Evolutionary conservation across 768 basidiomycete genomes (phyloP).

Genomic region (Nevesoporus exiguus): DNA sequence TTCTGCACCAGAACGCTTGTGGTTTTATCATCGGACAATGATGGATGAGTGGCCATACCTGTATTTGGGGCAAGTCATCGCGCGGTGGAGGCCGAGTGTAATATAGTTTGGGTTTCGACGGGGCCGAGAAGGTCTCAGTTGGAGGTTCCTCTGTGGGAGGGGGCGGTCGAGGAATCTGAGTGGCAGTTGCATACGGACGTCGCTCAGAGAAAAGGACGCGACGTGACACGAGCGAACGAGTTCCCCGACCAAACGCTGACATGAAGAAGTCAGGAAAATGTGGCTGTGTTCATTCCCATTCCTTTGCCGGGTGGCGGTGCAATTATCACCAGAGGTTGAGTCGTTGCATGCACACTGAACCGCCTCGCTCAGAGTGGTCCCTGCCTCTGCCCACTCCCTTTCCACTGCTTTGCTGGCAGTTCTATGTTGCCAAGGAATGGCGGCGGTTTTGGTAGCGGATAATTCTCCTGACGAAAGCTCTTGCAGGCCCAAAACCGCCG

Average conservation of each 20-base stretch:
- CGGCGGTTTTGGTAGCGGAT: too few relatives aligned
- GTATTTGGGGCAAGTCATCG: conserved; percentile 41
- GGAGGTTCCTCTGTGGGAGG: conserved; percentile 30
- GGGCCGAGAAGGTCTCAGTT: conserved; percentile 40
- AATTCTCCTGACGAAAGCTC: too few relatives aligned
- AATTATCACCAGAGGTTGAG: too few relatives aligned
- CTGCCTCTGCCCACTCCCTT: too few relatives aligned
- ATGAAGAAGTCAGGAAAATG: conserved; percentile 5
- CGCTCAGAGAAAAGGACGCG: conserved; percentile 9
- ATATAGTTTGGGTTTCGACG: conserved; percentile 44
- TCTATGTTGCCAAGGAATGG: too few relatives aligned
- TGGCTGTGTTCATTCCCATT: conserved; percentile 7
- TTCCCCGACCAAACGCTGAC: conserved; percentile 14
- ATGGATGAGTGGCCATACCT: conserved; percentile 24
- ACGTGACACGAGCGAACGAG: conserved; percentile 5
- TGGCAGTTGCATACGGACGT: conserved; percentile 17
- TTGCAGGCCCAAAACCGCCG: too few relatives aligned
- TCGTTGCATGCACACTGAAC: too few relatives aligned
- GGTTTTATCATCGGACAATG: not conserved
- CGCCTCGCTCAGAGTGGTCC: too few relatives aligned
- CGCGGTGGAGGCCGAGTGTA: conserved; percentile 39
- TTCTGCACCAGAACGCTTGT: conserved; percentile 17
- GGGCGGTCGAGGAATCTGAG: conserved; percentile 25
- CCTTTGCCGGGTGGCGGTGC: not conserved
- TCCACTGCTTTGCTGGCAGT: too few relatives aligned